A percentile compares a stretch with the other conserved stretches of the same genome.
Evolutionary conservation across 257 asterid species (phyloP).

Genomic region (Craterostigma plantagineum): DNA sequence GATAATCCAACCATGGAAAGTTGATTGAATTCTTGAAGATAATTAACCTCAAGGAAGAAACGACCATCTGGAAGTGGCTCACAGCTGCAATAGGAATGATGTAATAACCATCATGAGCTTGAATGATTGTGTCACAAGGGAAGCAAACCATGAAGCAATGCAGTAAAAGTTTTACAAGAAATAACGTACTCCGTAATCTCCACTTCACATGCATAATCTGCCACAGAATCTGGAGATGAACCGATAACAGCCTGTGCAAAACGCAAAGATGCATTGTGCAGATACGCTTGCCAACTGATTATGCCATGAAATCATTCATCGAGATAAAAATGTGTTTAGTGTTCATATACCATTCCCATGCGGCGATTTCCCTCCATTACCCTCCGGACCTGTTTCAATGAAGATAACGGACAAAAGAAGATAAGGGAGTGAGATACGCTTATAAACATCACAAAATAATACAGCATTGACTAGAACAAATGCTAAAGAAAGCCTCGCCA

Average conservation of each 20-base stretch:
- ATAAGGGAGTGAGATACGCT: too few species aligned
- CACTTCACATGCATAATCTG: slow-evolving; percentile 94
- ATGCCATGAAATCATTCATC: background rate
- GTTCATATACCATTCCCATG: slow-evolving; percentile 83
- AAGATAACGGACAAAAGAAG: background rate
- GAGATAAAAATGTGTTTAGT: slow-evolving; percentile 2
- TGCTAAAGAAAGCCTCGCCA: slow-evolving; percentile 39
- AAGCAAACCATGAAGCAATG: too few species aligned
- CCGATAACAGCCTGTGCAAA: slow-evolving; percentile 51
- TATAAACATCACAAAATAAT: too few species aligned
- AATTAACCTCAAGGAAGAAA: slow-evolving; percentile 80
- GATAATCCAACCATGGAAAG: too few species aligned
- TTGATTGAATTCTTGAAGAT: background rate
- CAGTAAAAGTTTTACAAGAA: slow-evolving; percentile 5
- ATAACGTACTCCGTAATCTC: slow-evolving; percentile 94
- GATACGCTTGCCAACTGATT: background rate
- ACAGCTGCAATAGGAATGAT: slow-evolving; percentile 49
- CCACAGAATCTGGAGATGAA: slow-evolving; percentile 53
- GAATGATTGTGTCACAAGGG: too few species aligned
- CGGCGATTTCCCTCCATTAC: slow-evolving; percentile 97
- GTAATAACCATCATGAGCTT: slow-evolving; percentile 11
- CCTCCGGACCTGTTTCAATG: slow-evolving; percentile 61
- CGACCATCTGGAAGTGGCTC: slow-evolving; percentile 99
- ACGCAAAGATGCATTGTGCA: slow-evolving; percentile 11
- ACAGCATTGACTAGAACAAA: background rate